phyloP scores from a whole-genome alignment of 2,329 filamentous ascomycete species.

The Penicillium concentricum region DNA sequence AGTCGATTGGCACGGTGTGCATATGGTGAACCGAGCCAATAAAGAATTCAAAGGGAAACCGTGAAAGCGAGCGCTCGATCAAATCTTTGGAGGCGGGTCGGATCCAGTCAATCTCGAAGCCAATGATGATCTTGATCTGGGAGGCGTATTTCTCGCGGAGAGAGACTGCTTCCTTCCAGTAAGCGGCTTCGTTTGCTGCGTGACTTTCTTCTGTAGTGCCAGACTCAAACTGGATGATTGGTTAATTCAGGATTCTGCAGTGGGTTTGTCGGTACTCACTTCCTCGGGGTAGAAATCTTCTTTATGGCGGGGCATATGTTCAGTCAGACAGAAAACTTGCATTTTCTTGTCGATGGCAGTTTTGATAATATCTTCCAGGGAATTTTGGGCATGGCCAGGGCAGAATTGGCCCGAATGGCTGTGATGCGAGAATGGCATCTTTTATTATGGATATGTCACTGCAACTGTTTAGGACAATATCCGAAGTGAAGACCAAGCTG shows the following conservation, averaged over 20 bases:
- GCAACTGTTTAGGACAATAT: not conserved
- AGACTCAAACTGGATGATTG: slow-evolving; percentile 29
- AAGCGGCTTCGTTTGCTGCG: slow-evolving; percentile 58
- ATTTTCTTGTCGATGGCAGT: slow-evolving; percentile 76
- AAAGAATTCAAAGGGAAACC: slow-evolving; percentile 78
- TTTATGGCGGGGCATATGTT: slow-evolving; percentile 85
- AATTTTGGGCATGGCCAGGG: slow-evolving; percentile 79
- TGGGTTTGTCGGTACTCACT: slow-evolving; percentile 42
- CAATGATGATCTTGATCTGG: slow-evolving; percentile 77
- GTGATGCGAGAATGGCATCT: slow-evolving; percentile 96
- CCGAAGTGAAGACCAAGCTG: not conserved
- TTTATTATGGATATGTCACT: not conserved
- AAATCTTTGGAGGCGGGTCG: slow-evolving; percentile 63
- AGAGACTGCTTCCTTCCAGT: slow-evolving; percentile 71
- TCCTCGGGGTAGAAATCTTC: slow-evolving; percentile 92
- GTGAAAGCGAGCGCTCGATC: slow-evolving; percentile 58
- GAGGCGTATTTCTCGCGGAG: slow-evolving; percentile 68
- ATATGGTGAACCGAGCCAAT: slow-evolving; percentile 92
- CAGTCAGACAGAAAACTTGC: slow-evolving; percentile 81
- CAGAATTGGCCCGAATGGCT: slow-evolving; percentile 98
- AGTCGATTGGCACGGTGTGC: slow-evolving; percentile 84
- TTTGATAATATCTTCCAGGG: slow-evolving; percentile 78
- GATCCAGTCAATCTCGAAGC: slow-evolving; percentile 93
- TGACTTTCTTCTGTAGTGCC: slow-evolving; percentile 31
- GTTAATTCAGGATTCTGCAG: not conserved